Conservation (phyloP, 2,329 filamentous ascomycete species). For the Epichloe sibirici region DNA sequence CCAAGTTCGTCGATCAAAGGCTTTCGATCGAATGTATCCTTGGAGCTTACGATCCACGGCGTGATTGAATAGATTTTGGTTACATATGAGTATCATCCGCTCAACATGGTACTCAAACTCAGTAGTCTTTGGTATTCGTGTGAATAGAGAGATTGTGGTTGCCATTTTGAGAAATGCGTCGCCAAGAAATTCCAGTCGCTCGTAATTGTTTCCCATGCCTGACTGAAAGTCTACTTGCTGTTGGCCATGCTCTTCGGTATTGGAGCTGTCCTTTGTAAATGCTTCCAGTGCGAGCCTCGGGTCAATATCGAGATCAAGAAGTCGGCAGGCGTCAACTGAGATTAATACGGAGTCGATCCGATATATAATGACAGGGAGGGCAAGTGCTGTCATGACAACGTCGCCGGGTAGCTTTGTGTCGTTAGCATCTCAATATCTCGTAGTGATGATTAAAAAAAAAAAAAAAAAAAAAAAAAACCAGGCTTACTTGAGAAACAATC, state of each 20-base stretch:
- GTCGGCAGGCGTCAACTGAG: constrained; percentile 57
- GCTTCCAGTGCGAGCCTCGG: constrained; percentile 71
- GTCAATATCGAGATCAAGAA: constrained; percentile 51
- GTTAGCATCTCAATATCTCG: not conserved
- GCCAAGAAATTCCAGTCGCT: constrained; percentile 84
- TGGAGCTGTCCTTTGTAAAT: constrained; percentile 84
- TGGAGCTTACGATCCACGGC: constrained; percentile 54
- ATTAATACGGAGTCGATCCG: constrained; percentile 74
- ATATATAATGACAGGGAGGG: constrained; percentile 74
- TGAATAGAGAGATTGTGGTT: constrained; percentile 78
- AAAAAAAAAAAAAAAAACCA: too few relatives aligned
- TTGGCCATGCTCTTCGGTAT: constrained; percentile 58
- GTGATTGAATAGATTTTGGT: constrained; percentile 73
- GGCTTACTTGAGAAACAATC: constrained; percentile 59
- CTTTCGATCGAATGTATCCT: constrained; percentile 69
- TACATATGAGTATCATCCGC: constrained; percentile 84
- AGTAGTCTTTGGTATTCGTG: constrained; percentile 60
- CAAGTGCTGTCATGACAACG: constrained; percentile 60
- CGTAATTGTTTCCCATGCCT: constrained; percentile 91
- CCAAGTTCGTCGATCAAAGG: constrained; percentile 76
- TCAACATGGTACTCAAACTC: constrained; percentile 85
- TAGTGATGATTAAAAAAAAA: too few relatives aligned
- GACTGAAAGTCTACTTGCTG: constrained; percentile 62
- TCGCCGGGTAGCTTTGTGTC: constrained; percentile 48
- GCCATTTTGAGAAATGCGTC: constrained; percentile 94